These are phyloP conservation scores for Hypomyces perniciosus DNA, from an alignment of 2,329 filamentous ascomycete species.

Conservation along the genomic window DNA sequence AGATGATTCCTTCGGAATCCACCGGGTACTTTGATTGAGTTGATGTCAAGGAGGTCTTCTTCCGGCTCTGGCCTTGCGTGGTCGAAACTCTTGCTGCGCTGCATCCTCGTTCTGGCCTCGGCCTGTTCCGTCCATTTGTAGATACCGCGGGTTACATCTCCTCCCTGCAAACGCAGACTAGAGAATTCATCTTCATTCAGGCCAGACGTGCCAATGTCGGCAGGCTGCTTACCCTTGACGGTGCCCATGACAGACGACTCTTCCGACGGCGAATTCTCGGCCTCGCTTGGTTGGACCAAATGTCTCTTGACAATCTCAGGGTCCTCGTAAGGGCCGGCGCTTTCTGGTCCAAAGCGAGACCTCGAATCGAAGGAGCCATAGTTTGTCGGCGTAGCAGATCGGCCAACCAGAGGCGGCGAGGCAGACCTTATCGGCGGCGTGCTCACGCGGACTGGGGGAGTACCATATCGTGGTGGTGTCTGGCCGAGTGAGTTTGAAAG, in stretches of 20 bases:
- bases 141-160: conserved; percentile 89
- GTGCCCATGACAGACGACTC: conserved; percentile 39
- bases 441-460: conserved; percentile 51
- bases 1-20: conserved; percentile 90
- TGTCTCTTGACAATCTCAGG: conserved; percentile 88
- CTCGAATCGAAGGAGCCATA: conserved; percentile 82
- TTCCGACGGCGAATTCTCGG: conserved; percentile 38
- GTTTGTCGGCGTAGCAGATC: conserved; percentile 56
- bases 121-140: conserved; percentile 95
- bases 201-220: conserved; percentile 30
- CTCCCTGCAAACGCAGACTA: conserved; percentile 85
- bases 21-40: conserved; percentile 85
- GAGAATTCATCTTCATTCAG: conserved; percentile 77
- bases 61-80: conserved; percentile 71
- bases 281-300: conserved; percentile 63
- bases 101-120: conserved; percentile 60
- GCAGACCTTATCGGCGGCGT: conserved; percentile 46
- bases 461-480: conserved; percentile 64
- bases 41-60: conserved; percentile 75
- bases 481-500: conserved; percentile 67
- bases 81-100: conserved; percentile 85
- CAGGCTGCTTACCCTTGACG: conserved; percentile 50
- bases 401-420: conserved; percentile 30
- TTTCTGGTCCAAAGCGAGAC: conserved; percentile 43
- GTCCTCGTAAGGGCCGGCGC: conserved; percentile 66